Conservation (phyloP, 106 monocot genomes). For the Cymbidium sinense region DNA sequence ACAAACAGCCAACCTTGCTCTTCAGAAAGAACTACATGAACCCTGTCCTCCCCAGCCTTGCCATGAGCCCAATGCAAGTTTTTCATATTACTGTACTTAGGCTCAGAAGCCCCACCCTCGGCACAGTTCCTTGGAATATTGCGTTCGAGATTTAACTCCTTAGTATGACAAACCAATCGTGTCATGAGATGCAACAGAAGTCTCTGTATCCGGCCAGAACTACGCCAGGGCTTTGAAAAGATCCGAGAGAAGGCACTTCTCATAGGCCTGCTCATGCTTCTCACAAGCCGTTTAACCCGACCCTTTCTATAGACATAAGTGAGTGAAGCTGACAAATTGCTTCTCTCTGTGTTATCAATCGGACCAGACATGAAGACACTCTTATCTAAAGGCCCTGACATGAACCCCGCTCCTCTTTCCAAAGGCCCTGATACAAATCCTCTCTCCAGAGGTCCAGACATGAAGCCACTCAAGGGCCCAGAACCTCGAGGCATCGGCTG, state of each 20-base stretch:
- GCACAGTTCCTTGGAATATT: constrained; percentile 20
- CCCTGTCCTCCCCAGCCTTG: constrained; percentile 93
- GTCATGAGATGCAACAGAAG: constrained; percentile 59
- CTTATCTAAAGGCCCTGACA: constrained; percentile 70
- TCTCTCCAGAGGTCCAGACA: constrained; percentile 92
- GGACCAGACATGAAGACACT: constrained; percentile 74
- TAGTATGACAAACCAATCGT: constrained; percentile 40
- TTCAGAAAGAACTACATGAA: constrained; percentile 96
- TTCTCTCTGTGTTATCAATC: constrained; percentile 51
- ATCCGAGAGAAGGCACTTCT: constrained; percentile 53
- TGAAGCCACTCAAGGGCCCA: constrained; percentile 83
- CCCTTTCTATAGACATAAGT: constrained; percentile 32
- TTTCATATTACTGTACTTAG: constrained; percentile 51
- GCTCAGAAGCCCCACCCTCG: constrained; percentile 57
- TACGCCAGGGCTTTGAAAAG: constrained; percentile 19
- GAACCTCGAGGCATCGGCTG: constrained; percentile 91
- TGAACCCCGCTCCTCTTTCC: constrained; percentile 51
- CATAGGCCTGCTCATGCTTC: constrained; percentile 72
- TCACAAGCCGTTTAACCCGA: constrained; percentile 46
- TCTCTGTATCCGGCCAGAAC: constrained; percentile 50
- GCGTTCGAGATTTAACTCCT: constrained; percentile 40
- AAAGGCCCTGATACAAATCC: constrained; percentile 83
- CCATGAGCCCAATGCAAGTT: constrained; percentile 99
- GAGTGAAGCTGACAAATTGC: constrained; percentile 84
- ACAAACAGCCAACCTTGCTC: constrained; percentile 98